phyloP scores from a whole-genome alignment of 139 green algal genomes.

The Chlamydomonas incerta region DNA sequence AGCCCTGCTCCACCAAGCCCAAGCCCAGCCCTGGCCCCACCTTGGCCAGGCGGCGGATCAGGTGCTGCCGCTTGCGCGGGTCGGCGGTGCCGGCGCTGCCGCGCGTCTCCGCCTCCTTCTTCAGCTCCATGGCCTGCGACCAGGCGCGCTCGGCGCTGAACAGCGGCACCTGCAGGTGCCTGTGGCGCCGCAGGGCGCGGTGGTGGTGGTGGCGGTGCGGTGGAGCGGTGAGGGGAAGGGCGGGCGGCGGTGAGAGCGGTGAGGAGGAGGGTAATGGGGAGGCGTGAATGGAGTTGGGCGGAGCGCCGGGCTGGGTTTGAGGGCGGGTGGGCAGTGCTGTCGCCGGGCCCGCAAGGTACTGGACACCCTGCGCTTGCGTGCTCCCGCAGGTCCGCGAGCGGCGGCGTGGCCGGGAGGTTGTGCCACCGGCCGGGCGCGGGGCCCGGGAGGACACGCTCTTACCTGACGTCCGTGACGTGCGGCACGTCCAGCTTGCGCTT shows the following conservation, averaged over 20 bases:
- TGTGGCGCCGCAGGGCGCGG: too few species aligned
- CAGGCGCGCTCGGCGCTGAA: slow-evolving; percentile 90
- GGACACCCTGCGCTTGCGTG: too few species aligned
- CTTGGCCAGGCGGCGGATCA: slow-evolving; percentile 81
- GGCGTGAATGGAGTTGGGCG: too few species aligned
- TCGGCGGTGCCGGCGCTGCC: slow-evolving; percentile 26
- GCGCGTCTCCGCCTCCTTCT: slow-evolving; percentile 73
- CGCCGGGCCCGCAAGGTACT: too few species aligned
- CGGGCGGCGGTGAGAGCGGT: too few species aligned
- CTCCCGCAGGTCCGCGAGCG: too few species aligned
- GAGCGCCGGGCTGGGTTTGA: too few species aligned
- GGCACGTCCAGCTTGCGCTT: slow-evolving; percentile 82
- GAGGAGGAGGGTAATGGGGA: too few species aligned
- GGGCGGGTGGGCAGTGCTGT: too few species aligned
- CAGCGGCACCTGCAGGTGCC: slow-evolving; percentile 88
- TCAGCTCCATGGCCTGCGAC: slow-evolving; percentile 92
- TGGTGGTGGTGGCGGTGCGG: neutral
- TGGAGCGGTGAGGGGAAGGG: neutral
- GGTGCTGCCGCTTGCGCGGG: slow-evolving; percentile 73
- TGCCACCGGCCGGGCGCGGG: too few species aligned
- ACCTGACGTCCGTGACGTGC: slow-evolving; percentile 78
- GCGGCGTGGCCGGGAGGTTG: too few species aligned
- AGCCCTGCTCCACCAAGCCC: neutral
- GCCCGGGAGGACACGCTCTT: neutral
- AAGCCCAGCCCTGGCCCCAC: slow-evolving; percentile 50